Evolutionary conservation across 495 filamentous ascomycete genomes (phyloP).

Genomic region (Aspergillus ellipticus): DNA sequence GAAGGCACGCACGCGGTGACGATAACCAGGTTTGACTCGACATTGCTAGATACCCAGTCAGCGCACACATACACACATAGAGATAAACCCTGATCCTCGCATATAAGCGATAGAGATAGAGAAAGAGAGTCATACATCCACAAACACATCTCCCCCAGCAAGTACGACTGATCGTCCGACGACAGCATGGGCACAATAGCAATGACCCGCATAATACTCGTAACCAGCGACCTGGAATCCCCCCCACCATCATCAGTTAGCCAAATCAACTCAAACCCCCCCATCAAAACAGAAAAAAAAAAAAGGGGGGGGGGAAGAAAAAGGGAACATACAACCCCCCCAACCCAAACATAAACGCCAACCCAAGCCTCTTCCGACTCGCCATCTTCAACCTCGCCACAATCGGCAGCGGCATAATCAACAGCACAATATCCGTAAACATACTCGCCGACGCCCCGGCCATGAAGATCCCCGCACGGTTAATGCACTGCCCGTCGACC

Average conservation of each 20-base stretch:
- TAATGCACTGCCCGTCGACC: background rate
- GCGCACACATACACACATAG: background rate
- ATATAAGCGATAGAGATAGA: background rate
- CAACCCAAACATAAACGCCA: constrained; percentile 1
- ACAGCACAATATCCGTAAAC: background rate
- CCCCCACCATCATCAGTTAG: background rate
- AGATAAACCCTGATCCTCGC: too few species aligned
- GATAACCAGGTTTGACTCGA: background rate
- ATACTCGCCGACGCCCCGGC: background rate
- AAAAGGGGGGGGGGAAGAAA: background rate
- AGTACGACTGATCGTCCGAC: background rate
- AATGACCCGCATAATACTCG: background rate
- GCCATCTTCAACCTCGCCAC: background rate
- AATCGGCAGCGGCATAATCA: background rate
- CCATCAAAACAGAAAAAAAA: background rate
- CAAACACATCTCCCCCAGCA: background rate
- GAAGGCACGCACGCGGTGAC: background rate
- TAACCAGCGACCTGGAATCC: background rate
- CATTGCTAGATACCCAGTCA: background rate
- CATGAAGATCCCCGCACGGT: background rate
- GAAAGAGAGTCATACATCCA: background rate
- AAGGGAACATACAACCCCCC: background rate
- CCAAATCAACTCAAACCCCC: background rate
- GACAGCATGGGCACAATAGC: background rate
- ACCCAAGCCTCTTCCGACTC: background rate